Conservation (phyloP, 345 rosid species). For the Erysimum cheiranthoides region DNA sequence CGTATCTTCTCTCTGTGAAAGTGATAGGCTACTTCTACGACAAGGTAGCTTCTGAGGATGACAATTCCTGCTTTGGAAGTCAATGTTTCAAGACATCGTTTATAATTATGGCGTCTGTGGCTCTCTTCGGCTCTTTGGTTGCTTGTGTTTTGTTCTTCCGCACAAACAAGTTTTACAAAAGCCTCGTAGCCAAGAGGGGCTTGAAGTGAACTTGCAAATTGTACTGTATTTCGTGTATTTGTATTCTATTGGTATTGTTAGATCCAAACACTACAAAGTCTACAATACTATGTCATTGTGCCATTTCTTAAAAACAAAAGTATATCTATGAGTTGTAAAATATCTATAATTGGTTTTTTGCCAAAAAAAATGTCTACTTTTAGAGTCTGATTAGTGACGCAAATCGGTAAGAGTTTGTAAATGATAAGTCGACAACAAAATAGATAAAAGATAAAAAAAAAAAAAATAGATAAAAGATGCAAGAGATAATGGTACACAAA, state of each 20-base stretch:
- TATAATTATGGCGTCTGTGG: slow-evolving; percentile 71
- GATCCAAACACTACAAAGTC: background rate
- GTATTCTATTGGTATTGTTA: background rate
- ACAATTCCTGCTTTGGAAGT: slow-evolving; percentile 65
- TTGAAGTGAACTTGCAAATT: slow-evolving; percentile 28
- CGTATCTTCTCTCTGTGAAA: slow-evolving; percentile 83
- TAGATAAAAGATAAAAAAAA: too few species aligned
- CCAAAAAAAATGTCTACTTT: too few species aligned
- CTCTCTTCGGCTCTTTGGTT: slow-evolving; percentile 64
- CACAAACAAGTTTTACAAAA: slow-evolving; percentile 67
- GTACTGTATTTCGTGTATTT: too few species aligned
- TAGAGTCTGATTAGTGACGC: too few species aligned
- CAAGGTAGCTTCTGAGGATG: slow-evolving; percentile 55
- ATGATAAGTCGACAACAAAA: too few species aligned
- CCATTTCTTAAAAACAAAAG: background rate
- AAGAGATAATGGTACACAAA: too few species aligned
- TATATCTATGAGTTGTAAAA: background rate
- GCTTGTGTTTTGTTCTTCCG: slow-evolving; percentile 60
- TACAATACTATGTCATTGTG: background rate
- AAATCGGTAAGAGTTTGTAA: too few species aligned
- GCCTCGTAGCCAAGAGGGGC: slow-evolving; percentile 54
- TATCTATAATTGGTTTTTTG: background rate
- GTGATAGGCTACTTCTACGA: slow-evolving; percentile 82
- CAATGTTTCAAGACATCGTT: slow-evolving; percentile 82
- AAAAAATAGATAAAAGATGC: too few species aligned